A percentile compares a stretch with the other conserved stretches of the same genome.
Conservation (phyloP, 129 eudicot species). For the Flaveria robusta region DNA sequence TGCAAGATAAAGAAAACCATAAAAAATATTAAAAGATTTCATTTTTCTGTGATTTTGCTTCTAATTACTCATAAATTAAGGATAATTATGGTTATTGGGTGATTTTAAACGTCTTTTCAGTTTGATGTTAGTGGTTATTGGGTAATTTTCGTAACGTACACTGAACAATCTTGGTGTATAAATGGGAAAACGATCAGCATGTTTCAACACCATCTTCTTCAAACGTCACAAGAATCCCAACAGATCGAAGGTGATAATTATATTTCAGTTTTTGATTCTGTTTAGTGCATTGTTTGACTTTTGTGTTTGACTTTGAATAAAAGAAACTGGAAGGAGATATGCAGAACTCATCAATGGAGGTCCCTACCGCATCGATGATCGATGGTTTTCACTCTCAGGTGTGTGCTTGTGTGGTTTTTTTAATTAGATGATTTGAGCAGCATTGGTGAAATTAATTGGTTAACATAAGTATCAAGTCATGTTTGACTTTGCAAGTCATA, state of each 20-base stretch:
- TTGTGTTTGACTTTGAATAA: neutral
- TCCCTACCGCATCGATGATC: constrained; percentile 23
- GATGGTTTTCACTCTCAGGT: constrained; percentile 47
- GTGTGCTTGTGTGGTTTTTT: neutral
- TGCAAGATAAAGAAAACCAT: constrained; percentile 54
- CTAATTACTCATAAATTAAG: neutral
- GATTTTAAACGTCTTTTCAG: too few species aligned
- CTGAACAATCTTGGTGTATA: constrained; percentile 33
- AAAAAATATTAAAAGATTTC: neutral
- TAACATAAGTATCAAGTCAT: neutral
- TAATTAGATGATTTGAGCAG: neutral
- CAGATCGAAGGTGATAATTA: constrained; percentile 39
- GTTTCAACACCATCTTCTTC: constrained; percentile 37
- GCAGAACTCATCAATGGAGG: constrained; percentile 51
- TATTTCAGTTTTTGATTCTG: neutral
- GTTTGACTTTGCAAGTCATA: constrained; percentile 25
- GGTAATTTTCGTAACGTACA: constrained; percentile 39
- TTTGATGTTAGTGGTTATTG: neutral
- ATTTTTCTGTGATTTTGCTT: neutral
- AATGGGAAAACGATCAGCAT: constrained; percentile 48
- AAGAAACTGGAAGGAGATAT: constrained; percentile 46
- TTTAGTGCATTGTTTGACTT: neutral
- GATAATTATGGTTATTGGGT: neutral
- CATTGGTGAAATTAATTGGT: neutral
- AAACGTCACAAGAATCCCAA: constrained; percentile 26